Percentiles rank a stretch among this genome's conserved stretches.
phyloP scores from a whole-genome alignment of 2,329 filamentous ascomycete genomes.

The Ophiostoma australiae region DNA sequence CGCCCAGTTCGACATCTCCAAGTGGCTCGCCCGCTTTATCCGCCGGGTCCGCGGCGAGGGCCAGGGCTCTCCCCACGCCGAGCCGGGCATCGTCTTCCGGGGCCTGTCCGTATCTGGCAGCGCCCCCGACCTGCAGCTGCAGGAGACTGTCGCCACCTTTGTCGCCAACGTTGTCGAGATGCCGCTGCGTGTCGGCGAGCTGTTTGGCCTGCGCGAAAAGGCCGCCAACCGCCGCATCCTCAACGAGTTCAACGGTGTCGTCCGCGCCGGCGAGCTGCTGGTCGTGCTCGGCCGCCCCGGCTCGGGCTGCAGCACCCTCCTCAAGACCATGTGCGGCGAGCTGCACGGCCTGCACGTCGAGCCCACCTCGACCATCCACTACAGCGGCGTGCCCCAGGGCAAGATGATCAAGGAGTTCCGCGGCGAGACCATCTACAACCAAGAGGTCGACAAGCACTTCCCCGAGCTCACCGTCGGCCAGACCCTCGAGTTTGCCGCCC shows the following conservation, averaged over 20 bases:
- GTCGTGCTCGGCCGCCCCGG: slow-evolving; percentile 54
- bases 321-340: slow-evolving; percentile 57
- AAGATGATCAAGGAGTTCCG: slow-evolving; percentile 57
- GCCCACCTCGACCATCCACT: slow-evolving; percentile 50
- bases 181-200: slow-evolving; percentile 40
- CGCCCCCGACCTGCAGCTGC: slow-evolving; percentile 63
- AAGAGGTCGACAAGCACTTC: slow-evolving; percentile 64
- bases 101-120: slow-evolving; percentile 65
- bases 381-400: slow-evolving; percentile 54
- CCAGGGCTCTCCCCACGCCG: slow-evolving; percentile 45
- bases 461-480: slow-evolving; percentile 63
- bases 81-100: slow-evolving; percentile 61
- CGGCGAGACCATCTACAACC: slow-evolving; percentile 67
- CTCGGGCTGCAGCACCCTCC: slow-evolving; percentile 53
- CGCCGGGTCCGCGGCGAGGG: slow-evolving; percentile 49
- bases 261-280: slow-evolving; percentile 52
- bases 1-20: slow-evolving; percentile 44
- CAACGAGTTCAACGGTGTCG: slow-evolving; percentile 54
- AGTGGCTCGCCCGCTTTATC: slow-evolving; percentile 57
- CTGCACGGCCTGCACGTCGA: slow-evolving; percentile 53
- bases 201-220: slow-evolving; percentile 54
- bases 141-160: slow-evolving; percentile 60
- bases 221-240: slow-evolving; percentile 61
- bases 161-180: slow-evolving; percentile 50
- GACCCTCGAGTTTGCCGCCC: slow-evolving; percentile 61